Base-by-base conservation (phyloP, 2,329 filamentous ascomycete species). In the Monosporascus sp. region DNA sequence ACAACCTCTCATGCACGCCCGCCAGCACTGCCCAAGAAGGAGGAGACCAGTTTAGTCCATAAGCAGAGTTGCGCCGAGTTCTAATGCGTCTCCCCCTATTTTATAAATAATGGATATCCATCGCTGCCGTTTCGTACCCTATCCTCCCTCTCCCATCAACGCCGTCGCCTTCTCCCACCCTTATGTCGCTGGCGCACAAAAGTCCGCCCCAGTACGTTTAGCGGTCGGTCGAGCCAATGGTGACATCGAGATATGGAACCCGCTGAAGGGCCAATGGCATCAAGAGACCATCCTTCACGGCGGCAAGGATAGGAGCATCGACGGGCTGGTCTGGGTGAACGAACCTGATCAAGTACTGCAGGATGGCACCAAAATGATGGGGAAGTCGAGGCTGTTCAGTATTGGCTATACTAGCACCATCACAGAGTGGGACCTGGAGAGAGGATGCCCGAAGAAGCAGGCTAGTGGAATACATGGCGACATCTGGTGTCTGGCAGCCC, bases 171-270 rank as follows among this genome's bases (percentile, higher is more conserved):
- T 99, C 71, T 96, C 94, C 6, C 89, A 96, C 68, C 78, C 88
- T 20, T 75, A 71, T 55, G 58, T 73, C 49, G 71, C 72, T 60
- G 73, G 78, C 55, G 70, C 73, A 58, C 74, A 68, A 62, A 79
- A 72, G 62, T 77, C 80, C 22, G 81, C 78, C 56, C 84, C 79
- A 50, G 79, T 90, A 51, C 84, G 91, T 61, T 82, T 97, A 51
- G 94, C 94, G 2, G 82, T 99, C 63, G 94, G 94, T 55, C 86
- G 94, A 60, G 88, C 90, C 54, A 97, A 97, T 69, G 94, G 94
- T 62, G 90, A 96, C 66, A 94, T 99, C 62, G 94, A 99, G 73
- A 91, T 99, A 59, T 99, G 94, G 94, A 96, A 96, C 70, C 91
- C 93, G 3, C 74, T 85, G 51, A 83, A 82, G 58, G 90, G 89